A percentile compares a stretch with the other conserved stretches of the same genome.
Evolutionary conservation across 2,329 filamentous ascomycete genomes (phyloP).

Genomic region (Drechmeria coniospora): DNA sequence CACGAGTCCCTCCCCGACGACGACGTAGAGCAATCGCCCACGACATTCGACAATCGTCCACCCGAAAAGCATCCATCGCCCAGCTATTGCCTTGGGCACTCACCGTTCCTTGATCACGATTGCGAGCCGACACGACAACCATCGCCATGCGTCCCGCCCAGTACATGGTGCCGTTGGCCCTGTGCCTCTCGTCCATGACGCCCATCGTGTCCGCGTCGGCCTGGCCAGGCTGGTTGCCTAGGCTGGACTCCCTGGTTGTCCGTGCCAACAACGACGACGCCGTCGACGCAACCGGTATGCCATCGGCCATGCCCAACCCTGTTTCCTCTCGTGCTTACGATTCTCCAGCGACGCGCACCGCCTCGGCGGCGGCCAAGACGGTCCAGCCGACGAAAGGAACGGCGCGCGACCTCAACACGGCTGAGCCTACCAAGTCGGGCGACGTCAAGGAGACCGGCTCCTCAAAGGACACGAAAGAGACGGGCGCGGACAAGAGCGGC

Average conservation of each 20-base stretch:
- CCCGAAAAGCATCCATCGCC: no score
- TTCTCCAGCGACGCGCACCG: background rate
- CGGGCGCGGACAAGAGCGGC: slow-evolving; percentile 12
- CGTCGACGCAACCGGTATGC: slow-evolving; percentile 5
- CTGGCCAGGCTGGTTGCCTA: slow-evolving; percentile 41
- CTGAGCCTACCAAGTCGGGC: slow-evolving; percentile 10
- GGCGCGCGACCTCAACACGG: slow-evolving; percentile 26
- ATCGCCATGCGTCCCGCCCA: slow-evolving; percentile 29
- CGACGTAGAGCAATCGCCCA: no score
- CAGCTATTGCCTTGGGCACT: no score
- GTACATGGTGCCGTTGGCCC: slow-evolving; percentile 29
- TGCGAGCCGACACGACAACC: no score
- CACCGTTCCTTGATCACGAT: no score
- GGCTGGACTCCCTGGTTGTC: slow-evolving; percentile 35
- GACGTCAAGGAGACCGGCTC: slow-evolving; percentile 7
- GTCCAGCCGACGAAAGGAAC: background rate
- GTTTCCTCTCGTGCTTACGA: background rate
- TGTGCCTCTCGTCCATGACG: slow-evolving; percentile 34
- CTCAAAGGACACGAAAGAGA: slow-evolving; percentile 12
- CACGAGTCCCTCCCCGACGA: no score
- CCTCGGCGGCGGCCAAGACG: slow-evolving; percentile 5
- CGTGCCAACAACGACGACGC: slow-evolving; percentile 22
- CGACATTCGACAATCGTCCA: no score
- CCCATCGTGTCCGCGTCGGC: slow-evolving; percentile 35
- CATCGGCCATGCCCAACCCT: slow-evolving; percentile 4